These are phyloP conservation scores for Raffaelea ambrosiae DNA, from an alignment of 2,329 filamentous ascomycete species.

Conservation along the genomic window DNA sequence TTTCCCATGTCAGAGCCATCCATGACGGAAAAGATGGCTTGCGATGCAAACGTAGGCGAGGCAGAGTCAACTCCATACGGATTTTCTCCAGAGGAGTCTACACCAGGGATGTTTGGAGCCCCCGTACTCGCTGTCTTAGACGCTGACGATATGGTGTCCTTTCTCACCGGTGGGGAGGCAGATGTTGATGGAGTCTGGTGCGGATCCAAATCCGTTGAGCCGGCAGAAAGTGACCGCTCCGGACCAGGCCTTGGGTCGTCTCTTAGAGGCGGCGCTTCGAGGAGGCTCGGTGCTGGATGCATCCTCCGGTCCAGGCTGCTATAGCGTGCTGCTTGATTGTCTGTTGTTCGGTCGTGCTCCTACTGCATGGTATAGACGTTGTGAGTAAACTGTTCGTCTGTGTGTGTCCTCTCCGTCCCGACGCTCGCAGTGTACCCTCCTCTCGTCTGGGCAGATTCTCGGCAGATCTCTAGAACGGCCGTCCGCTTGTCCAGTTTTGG, in stretches of 20 bases:
- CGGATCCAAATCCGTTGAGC: conserved; percentile 9
- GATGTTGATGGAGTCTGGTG: conserved; percentile 16
- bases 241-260: conserved; percentile 16
- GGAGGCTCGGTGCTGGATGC: conserved; percentile 22
- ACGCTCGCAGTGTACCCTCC: too few species aligned
- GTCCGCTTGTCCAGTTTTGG: too few species aligned
- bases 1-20: conserved; percentile 46
- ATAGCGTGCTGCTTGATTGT: too few species aligned
- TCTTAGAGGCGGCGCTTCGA: conserved; percentile 20
- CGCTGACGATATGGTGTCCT: conserved; percentile 45
- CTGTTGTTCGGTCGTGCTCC: neutral
- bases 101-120: conserved; percentile 19
- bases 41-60: conserved; percentile 36
- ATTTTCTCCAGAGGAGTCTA: conserved; percentile 39
- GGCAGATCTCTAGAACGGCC: too few species aligned
- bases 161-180: conserved; percentile 26
- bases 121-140: conserved; percentile 41
- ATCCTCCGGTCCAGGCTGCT: conserved; percentile 15
- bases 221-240: conserved; percentile 12
- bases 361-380: conserved; percentile 4
- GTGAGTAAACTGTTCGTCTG: too few species aligned
- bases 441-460: too few species aligned
- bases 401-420: too few species aligned
- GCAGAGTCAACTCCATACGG: conserved; percentile 39
- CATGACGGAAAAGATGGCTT: conserved; percentile 47